These are phyloP conservation scores for Teratosphaeria pseudoeucalypti DNA, from an alignment of 2,329 filamentous ascomycete species.

Conservation along the genomic window DNA sequence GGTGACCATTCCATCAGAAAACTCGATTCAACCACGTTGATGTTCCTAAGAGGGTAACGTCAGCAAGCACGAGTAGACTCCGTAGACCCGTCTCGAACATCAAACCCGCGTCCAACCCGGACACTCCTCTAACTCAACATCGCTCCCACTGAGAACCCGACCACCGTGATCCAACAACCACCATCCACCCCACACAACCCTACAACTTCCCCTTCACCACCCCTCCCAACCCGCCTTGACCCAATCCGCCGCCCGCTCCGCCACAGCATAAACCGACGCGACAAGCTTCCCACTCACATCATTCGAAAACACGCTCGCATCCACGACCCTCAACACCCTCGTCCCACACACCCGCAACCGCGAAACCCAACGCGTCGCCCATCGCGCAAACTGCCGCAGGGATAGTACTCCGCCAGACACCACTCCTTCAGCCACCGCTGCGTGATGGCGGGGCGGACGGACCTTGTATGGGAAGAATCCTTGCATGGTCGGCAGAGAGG, in stretches of 20 bases:
- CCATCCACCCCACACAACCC: no score
- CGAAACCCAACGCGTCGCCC: neutral
- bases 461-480: conserved; percentile 29
- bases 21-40: no score
- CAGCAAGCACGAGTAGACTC: no score
- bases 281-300: neutral
- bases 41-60: no score
- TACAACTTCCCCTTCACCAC: neutral
- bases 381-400: neutral
- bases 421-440: neutral
- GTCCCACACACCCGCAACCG: neutral
- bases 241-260: neutral
- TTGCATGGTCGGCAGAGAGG: conserved; percentile 23
- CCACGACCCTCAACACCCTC: neutral
- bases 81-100: no score
- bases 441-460: neutral
- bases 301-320: neutral
- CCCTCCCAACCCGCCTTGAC: neutral
- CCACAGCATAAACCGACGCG: neutral
- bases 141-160: no score
- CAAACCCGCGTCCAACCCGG: no score
- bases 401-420: neutral
- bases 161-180: neutral
- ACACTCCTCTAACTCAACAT: no score
- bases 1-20: no score